Conservation (phyloP, 441 rosid genomes). For the Gossypium gossypioides region DNA sequence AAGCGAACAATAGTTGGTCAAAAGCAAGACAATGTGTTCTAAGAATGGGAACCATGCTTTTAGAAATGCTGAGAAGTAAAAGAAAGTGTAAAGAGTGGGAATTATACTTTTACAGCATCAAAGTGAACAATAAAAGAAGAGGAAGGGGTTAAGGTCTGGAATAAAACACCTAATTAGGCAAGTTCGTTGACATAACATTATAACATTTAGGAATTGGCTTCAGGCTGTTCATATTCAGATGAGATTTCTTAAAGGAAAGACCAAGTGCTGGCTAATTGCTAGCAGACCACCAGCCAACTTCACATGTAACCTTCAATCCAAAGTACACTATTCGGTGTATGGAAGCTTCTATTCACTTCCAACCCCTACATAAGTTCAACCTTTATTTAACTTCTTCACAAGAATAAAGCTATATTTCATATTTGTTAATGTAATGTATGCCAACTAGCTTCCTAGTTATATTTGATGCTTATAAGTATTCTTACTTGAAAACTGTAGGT, state of each 20-base stretch:
- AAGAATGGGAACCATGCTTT: conserved; percentile 3
- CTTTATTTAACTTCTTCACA: background rate
- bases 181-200: background rate
- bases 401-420: background rate
- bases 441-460: background rate
- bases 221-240: background rate
- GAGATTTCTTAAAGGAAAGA: background rate
- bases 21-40: background rate
- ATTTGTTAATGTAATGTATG: background rate
- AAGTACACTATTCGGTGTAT: background rate
- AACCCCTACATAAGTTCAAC: background rate
- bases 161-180: background rate
- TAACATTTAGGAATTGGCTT: background rate
- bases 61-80: background rate
- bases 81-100: background rate
- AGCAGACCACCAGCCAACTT: background rate
- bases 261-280: background rate
- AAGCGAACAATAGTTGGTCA: background rate
- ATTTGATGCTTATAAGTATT: background rate
- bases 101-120: background rate
- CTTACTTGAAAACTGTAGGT: background rate
- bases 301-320: background rate
- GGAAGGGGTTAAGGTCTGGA: background rate
- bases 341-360: background rate
- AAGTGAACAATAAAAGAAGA: background rate